Evolutionary conservation across 2,329 filamentous ascomycete genomes (phyloP), one percentile per base, ranked within the genome.

Genomic region (Amauroascus verrucosus): DNA sequence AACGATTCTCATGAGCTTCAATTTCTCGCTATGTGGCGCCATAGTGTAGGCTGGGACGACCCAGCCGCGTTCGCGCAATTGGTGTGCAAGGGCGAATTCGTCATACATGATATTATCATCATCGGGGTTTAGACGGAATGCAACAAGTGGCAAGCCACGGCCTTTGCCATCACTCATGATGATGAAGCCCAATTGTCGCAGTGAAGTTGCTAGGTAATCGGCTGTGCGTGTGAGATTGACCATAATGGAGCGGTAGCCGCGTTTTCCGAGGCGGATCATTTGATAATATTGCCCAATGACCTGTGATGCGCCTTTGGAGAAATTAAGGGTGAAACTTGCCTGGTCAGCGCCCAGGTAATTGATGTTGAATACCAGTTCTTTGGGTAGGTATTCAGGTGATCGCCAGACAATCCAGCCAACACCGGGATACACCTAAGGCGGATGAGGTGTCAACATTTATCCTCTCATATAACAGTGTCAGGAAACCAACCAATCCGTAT

Each of bases 201-300:
- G 81, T 26, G 83, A 79, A 1, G 80, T 77, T 45, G 86, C 79
- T 11, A 97, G 81, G 70, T 95, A 95, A 71, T 97, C 88, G 22
- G 91, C 84, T 0, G 86, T 95, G 51, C 86, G 82, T 22, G 88
- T 96, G 57, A 97, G 77, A 74, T 97, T 97, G 64, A 82, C 78
- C 91, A 96, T 96, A 75, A 97, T 95, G 63, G 84, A 78, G 53
- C 85, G 82, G 77, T 95, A 97, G 48, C 91, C 91, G 58, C 84
- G 83, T 78, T 94, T 95, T 57, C 91, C 91, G 3, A 97, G 82
- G 28, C 91, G 87, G 67, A 96, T 95, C 65, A 97, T 79, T 73
- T 96, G 90, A 75, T 97, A 96, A 75, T 96, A 97, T 72, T 97
- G 91, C 26, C 88, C 91, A 57, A 97, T 95, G 64, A 96, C 87